These are phyloP conservation scores for Aspergillus piperis DNA, from an alignment of 2,329 filamentous ascomycete genomes.

Conservation along the genomic window DNA sequence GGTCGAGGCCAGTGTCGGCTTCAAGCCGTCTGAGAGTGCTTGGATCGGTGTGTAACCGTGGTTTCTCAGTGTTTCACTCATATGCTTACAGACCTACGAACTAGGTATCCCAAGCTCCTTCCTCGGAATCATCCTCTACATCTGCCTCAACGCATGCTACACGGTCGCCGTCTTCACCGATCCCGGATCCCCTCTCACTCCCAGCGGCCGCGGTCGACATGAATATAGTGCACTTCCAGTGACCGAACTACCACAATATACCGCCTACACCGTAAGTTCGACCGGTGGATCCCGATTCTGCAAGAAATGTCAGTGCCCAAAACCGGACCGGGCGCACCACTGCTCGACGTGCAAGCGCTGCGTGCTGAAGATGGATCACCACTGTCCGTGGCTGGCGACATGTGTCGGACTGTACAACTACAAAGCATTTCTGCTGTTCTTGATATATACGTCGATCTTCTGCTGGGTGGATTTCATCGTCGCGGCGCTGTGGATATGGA, in stretches of 20 bases:
- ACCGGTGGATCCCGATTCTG: conserved; percentile 86
- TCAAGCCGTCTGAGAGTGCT: conserved; percentile 52
- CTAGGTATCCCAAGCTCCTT: conserved; percentile 53
- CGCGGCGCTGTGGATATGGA: conserved; percentile 79
- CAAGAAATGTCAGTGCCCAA: conserved; percentile 94
- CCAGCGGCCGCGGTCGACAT: conserved; percentile 32
- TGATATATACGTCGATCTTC: conserved; percentile 85
- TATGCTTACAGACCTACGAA: background rate
- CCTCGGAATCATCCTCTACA: conserved; percentile 70
- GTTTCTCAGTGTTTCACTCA: too few species aligned
- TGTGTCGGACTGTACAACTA: conserved; percentile 94
- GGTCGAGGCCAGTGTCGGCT: conserved; percentile 75
- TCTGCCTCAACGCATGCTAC: conserved; percentile 84
- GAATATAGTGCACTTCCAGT: conserved; percentile 78
- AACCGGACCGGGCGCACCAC: conserved; percentile 94
- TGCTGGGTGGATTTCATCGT: conserved; percentile 80
- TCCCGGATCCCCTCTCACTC: conserved; percentile 67
- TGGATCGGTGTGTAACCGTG: conserved; percentile 41
- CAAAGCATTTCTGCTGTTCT: conserved; percentile 90
- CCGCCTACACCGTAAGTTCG: conserved; percentile 87
- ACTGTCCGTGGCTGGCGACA: conserved; percentile 96
- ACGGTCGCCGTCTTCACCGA: conserved; percentile 90
- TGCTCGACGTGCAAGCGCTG: conserved; percentile 93
- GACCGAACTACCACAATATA: conserved; percentile 62
- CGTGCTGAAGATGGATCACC: conserved; percentile 99